Conservation (phyloP, 345 rosid genomes). For the Cardamine occulta region DNA sequence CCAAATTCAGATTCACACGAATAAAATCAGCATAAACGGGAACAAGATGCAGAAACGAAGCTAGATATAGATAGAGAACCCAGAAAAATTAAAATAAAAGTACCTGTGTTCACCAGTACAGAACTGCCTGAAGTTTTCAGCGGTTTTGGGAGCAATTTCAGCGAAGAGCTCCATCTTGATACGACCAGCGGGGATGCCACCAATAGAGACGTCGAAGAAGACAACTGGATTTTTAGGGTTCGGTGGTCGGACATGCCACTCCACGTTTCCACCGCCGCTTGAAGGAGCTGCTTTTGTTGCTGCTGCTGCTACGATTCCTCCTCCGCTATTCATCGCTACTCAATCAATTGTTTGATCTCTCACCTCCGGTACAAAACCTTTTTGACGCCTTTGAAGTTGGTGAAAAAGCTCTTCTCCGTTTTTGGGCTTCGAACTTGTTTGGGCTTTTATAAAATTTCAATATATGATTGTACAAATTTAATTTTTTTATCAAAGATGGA, state of each 20-base stretch:
- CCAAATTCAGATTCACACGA: background rate
- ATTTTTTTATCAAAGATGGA: too few species aligned
- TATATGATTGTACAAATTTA: too few species aligned
- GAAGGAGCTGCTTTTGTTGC: conserved; percentile 32
- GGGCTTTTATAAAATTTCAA: too few species aligned
- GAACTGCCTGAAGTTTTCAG: conserved; percentile 98
- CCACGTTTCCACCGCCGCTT: conserved; percentile 66
- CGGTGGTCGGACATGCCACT: conserved; percentile 94
- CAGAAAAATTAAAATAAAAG: background rate
- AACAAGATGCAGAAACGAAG: conserved; percentile 10
- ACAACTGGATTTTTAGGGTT: conserved; percentile 97
- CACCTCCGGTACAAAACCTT: background rate
- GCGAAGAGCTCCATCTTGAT: conserved; percentile 99
- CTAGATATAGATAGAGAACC: background rate
- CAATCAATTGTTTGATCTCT: background rate
- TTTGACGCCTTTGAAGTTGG: too few species aligned
- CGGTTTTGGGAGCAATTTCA: conserved; percentile 85
- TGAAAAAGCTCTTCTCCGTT: too few species aligned
- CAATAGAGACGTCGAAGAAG: conserved; percentile 91
- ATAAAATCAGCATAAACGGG: background rate
- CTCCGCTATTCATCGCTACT: conserved; percentile 54
- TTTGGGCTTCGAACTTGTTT: background rate
- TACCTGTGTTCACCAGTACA: conserved; percentile 97
- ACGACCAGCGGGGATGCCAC: conserved; percentile 89
- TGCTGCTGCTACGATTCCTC: conserved; percentile 35